phyloP scores from a whole-genome alignment of 345 rosid genomes.

The Eucalyptus cloeziana region DNA sequence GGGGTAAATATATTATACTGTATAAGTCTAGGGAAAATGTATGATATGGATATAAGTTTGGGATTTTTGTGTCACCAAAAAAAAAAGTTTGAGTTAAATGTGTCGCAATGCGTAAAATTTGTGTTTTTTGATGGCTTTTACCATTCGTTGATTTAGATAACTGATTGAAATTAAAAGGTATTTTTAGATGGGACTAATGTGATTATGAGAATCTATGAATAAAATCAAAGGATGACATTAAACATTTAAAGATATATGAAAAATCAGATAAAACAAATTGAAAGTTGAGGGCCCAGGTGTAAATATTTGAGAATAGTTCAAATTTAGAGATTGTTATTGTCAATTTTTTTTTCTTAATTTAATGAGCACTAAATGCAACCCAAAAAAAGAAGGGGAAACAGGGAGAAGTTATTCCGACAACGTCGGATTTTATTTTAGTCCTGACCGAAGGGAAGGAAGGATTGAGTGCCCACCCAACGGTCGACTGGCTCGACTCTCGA shows the following conservation, averaged over 20 bases:
- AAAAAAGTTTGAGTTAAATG: no score
- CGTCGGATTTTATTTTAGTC: background rate
- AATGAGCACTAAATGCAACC: background rate
- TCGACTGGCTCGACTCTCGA: background rate
- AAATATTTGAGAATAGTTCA: background rate
- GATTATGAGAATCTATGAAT: background rate
- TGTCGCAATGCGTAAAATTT: no score
- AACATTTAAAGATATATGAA: background rate
- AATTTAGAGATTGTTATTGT: background rate
- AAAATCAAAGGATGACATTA: background rate
- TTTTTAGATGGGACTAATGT: background rate
- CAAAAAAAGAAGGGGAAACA: background rate
- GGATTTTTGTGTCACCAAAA: no score
- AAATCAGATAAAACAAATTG: background rate
- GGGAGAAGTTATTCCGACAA: background rate
- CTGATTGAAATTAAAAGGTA: background rate
- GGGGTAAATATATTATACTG: fast-evolving
- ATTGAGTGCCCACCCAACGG: background rate
- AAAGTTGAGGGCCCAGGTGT: background rate
- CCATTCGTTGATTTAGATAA: background rate
- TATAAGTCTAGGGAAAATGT: fast-evolving
- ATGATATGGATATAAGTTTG: no score
- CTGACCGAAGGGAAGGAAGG: background rate
- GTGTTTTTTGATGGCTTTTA: no score
- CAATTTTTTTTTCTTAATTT: background rate